phyloP scores from a whole-genome alignment of 2,329 filamentous ascomycete genomes.

The Epicoccum sorghinum region DNA sequence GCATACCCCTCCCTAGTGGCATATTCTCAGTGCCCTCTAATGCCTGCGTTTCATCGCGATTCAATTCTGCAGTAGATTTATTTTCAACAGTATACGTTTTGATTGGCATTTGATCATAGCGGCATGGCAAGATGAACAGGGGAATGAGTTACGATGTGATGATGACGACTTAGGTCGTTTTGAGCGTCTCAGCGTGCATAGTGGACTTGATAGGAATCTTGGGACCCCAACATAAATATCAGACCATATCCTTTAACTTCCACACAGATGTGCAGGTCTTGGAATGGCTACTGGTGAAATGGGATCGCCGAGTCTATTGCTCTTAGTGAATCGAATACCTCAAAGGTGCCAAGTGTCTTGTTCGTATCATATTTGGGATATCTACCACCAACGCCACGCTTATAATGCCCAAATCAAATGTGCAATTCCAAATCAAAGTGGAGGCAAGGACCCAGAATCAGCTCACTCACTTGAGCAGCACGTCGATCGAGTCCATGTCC shows the following conservation, averaged over 20 bases:
- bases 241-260: neutral
- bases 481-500: slow-evolving; percentile 45
- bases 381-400: slow-evolving; percentile 15
- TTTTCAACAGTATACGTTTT: neutral
- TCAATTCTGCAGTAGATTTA: neutral
- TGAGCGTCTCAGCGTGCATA: slow-evolving; percentile 10
- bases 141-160: slow-evolving; percentile 4
- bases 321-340: too few species aligned
- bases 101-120: slow-evolving; percentile 3
- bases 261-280: neutral
- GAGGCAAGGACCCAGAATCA: neutral
- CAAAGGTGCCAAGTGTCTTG: neutral
- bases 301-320: too few species aligned
- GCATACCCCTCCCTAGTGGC: neutral
- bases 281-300: too few species aligned
- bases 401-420: neutral
- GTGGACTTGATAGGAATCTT: slow-evolving; percentile 3
- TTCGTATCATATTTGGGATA: slow-evolving; percentile 1
- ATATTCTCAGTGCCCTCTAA: slow-evolving; percentile 4
- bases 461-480: slow-evolving; percentile 39
- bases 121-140: neutral
- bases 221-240: slow-evolving; percentile 2
- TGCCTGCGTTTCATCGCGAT: slow-evolving; percentile 4
- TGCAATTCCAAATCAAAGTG: neutral
- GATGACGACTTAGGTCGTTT: slow-evolving; percentile 3